Evolutionary conservation across 148 eudicot species (phyloP).

Genomic region (Rhododendron griersonianum): DNA sequence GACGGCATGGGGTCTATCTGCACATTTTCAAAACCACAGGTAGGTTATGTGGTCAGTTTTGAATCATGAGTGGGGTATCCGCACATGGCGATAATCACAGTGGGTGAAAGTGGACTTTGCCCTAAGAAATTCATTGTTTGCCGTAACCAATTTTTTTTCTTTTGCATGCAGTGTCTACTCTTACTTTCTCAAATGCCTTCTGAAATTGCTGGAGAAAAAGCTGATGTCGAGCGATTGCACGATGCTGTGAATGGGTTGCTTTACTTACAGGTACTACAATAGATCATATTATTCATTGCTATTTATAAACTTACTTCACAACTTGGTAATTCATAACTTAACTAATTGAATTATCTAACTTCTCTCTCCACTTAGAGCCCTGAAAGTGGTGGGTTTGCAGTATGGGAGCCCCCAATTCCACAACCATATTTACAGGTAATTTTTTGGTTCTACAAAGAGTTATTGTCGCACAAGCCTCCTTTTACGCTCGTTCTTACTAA

Average conservation of each 20-base stretch:
- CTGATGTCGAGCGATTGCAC: slow-evolving; percentile 25
- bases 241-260: slow-evolving; percentile 38
- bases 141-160: neutral
- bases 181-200: slow-evolving; percentile 36
- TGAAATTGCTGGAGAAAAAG: slow-evolving; percentile 34
- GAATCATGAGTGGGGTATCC: no score
- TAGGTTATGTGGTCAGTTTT: no score
- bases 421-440: slow-evolving; percentile 34
- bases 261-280: slow-evolving; percentile 24
- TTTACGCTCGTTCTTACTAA: neutral
- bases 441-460: neutral
- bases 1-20: no score
- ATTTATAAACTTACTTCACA: neutral
- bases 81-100: no score
- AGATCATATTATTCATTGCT: neutral
- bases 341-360: neutral
- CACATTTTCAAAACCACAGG: no score
- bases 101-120: no score
- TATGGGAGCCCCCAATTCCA: slow-evolving; percentile 45
- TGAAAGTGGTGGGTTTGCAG: slow-evolving; percentile 38
- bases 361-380: slow-evolving; percentile 20
- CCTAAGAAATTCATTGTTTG: neutral
- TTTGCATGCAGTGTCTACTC: slow-evolving; percentile 31
- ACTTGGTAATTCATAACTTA: neutral
- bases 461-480: neutral